Evolutionary conservation across 352 stramenopile species (phyloP).

Genomic region (Aphanomyces cochlioides): DNA sequence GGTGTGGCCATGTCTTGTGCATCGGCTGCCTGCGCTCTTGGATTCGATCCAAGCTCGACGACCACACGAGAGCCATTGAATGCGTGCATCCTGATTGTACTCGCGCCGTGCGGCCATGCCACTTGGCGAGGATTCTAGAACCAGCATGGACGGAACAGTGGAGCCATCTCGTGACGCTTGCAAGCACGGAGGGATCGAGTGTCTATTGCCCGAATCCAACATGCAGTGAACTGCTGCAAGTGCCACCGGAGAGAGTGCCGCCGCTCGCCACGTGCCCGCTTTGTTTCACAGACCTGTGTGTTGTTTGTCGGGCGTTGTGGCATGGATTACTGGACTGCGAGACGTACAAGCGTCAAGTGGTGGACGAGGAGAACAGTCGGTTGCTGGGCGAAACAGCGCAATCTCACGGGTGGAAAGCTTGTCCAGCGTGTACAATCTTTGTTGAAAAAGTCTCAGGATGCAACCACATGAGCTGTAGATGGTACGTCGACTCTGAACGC

Average conservation of each 20-base stretch:
- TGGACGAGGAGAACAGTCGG: neutral
- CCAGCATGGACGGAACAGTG: conserved; percentile 1
- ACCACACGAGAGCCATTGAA: neutral
- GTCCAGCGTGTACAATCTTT: too few relatives aligned
- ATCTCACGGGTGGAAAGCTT: too few relatives aligned
- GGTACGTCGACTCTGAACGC: too few relatives aligned
- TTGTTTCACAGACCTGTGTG: neutral
- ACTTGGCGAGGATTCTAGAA: neutral
- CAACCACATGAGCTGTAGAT: too few relatives aligned
- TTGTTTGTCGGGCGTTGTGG: neutral
- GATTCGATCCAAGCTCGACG: conserved; percentile 19
- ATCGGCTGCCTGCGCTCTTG: conserved; percentile 21
- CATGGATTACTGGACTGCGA: neutral
- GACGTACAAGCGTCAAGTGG: neutral
- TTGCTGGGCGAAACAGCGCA: too few relatives aligned
- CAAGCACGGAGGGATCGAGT: neutral
- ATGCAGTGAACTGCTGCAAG: too few relatives aligned
- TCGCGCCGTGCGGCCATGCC: neutral
- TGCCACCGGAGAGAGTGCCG: neutral
- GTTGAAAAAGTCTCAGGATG: too few relatives aligned
- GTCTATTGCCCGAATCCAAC: conserved; percentile 13
- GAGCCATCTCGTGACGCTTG: neutral
- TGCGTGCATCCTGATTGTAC: neutral
- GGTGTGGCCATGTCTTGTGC: conserved; percentile 19
- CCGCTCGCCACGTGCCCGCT: neutral